A percentile compares a stretch with the other conserved stretches of the same genome.
Evolutionary conservation across 2,329 filamentous ascomycete genomes (phyloP).

Genomic region (Stylonectria norvegica): DNA sequence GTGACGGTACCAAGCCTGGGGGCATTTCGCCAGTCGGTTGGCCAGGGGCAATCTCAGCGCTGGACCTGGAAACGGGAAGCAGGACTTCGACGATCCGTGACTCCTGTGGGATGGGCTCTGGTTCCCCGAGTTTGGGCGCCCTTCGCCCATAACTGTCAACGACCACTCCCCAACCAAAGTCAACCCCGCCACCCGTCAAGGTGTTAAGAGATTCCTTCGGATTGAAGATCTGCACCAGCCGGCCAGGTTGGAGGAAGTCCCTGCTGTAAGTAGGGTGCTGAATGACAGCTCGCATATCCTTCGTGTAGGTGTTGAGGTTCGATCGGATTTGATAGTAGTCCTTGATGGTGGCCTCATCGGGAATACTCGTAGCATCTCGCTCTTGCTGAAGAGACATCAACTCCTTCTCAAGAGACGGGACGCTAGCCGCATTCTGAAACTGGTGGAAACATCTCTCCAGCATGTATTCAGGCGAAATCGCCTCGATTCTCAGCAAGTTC

Average conservation of each 20-base stretch:
- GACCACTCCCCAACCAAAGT: constrained; percentile 94
- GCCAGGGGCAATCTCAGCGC: constrained; percentile 42
- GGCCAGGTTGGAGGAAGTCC: constrained; percentile 82
- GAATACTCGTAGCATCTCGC: constrained; percentile 68
- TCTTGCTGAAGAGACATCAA: constrained; percentile 74
- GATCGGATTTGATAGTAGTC: constrained; percentile 91
- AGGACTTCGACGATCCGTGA: constrained; percentile 81
- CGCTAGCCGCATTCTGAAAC: constrained; percentile 91
- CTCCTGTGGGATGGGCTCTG: constrained; percentile 70
- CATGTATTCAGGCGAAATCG: constrained; percentile 99
- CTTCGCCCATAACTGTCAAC: constrained; percentile 68
- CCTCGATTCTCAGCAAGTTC: constrained; percentile 94
- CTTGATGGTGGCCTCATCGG: constrained; percentile 83
- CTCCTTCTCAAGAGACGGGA: constrained; percentile 79
- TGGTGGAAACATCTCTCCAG: constrained; percentile 97
- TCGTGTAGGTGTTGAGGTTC: constrained; percentile 76
- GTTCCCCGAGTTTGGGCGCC: constrained; percentile 61
- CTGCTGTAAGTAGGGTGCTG: constrained; percentile 86
- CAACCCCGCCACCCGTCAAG: constrained; percentile 40
- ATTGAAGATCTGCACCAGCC: constrained; percentile 81
- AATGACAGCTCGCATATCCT: constrained; percentile 88
- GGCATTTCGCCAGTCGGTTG: constrained; percentile 47
- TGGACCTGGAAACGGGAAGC: constrained; percentile 55
- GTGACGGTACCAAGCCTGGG: constrained; percentile 53
- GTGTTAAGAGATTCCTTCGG: constrained; percentile 46